A percentile compares a stretch with the other conserved stretches of the same genome.
These are phyloP conservation scores for Emiliania huxleyi DNA, from an alignment of 78 protist genomes.

Conservation along the genomic window DNA sequence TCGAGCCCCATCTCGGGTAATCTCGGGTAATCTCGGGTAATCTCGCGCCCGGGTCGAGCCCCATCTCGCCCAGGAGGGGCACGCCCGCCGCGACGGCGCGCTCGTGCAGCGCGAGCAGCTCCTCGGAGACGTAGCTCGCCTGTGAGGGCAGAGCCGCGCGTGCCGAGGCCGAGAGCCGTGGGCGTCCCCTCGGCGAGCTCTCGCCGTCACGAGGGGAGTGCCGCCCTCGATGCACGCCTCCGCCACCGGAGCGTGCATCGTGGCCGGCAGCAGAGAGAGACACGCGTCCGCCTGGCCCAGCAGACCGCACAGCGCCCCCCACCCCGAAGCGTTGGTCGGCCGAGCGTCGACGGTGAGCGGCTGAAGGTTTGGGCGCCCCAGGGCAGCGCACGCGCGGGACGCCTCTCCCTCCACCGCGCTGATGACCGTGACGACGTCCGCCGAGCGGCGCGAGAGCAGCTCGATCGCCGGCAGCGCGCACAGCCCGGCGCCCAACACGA, in stretches of 20 bases:
- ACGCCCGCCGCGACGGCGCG: neutral
- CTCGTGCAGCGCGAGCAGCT: constrained; percentile 4
- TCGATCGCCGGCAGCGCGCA: constrained; percentile 9
- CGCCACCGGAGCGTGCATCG: constrained; percentile 58
- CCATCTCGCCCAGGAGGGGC: constrained; percentile 53
- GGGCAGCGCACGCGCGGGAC: neutral
- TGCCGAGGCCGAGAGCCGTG: no score
- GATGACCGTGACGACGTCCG: neutral
- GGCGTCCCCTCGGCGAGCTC: no score
- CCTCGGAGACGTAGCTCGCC: neutral
- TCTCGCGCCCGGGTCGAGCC: no score
- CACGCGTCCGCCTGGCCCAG: constrained; percentile 41
- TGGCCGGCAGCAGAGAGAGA: constrained; percentile 67
- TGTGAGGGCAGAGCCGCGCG: no score
- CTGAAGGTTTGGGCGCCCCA: neutral
- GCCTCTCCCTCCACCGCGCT: neutral
- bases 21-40: no score
- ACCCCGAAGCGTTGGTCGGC: neutral
- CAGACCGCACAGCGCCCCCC: neutral
- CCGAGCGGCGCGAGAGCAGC: neutral
- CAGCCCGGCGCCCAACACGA: constrained; percentile 46
- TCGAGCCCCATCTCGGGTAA: neutral
- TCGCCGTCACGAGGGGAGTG: no score
- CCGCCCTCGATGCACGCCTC: constrained; percentile 48
- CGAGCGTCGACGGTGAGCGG: neutral